Evolutionary conservation across 345 rosid genomes (phyloP).

Genomic region (Acer yangbiense): DNA sequence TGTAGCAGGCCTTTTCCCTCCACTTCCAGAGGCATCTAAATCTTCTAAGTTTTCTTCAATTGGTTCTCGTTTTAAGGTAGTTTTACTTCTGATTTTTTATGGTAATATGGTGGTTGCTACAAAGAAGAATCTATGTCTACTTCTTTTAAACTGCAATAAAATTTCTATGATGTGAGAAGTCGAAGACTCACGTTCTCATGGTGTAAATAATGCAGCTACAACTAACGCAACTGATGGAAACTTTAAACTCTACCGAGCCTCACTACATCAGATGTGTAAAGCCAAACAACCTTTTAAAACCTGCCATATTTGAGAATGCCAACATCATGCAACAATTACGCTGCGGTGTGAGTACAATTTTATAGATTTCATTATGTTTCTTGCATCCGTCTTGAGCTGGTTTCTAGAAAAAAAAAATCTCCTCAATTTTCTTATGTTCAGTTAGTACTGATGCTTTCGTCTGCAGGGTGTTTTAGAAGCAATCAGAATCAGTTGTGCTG

Average conservation of each 20-base stretch:
- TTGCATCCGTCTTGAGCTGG: constrained; percentile 10
- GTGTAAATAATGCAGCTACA: constrained; percentile 69
- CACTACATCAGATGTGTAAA: constrained; percentile 98
- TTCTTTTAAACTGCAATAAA: constrained; percentile 4
- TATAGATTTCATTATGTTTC: constrained; percentile 6
- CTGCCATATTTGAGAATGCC: constrained; percentile 89
- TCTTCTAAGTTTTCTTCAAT: constrained; percentile 95
- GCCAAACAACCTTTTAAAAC: constrained; percentile 92
- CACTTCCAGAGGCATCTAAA: constrained; percentile 78
- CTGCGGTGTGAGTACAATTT: constrained; percentile 77
- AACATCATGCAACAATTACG: constrained; percentile 97
- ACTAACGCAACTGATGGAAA: constrained; percentile 87
- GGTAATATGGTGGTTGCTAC: not conserved
- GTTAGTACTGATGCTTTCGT: constrained; percentile 7
- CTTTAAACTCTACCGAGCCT: constrained; percentile 91
- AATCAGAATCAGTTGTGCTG: constrained; percentile 96
- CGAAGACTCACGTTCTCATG: constrained; percentile 27
- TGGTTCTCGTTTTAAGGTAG: constrained; percentile 93
- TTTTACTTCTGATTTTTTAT: constrained; percentile 8
- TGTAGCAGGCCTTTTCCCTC: constrained; percentile 92
- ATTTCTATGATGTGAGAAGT: constrained; percentile 7
- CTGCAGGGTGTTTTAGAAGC: constrained; percentile 94
- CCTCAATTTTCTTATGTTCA: too few species aligned
- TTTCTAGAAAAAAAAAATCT: constrained; percentile 3
- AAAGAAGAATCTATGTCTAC: not conserved